Base-by-base conservation (phyloP, 805 yeast species). In the Monosporozyma solicola region DNA sequence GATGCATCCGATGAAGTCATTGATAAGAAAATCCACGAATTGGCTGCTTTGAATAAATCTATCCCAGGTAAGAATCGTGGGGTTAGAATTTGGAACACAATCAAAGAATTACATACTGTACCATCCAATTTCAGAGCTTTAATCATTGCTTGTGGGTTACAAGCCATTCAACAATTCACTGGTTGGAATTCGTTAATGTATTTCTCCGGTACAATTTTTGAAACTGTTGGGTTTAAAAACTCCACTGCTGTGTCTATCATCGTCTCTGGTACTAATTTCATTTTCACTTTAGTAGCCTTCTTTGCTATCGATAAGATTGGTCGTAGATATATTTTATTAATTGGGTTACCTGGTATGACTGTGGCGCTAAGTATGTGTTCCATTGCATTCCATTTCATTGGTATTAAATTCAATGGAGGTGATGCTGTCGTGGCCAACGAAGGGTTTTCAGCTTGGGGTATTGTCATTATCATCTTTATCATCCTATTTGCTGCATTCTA, bases 151-250 rank as follows among this genome's bases (percentile, higher is more conserved):
- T 90, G 97, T 74, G 96, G 95, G 35, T 73, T 92, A 59, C 98
- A 94, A 72, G 97, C 95, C 54, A 85, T 94, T 63, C 98, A 92
- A 74, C 99, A 92, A 72, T 89, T 92, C 62, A 86, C 96, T 16
- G 98, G 98, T 59, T 92, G 92, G 80, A 94, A 92, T 72, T 88
- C 97, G 6, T 78, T 92, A 62, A 87, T 92, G 96, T 92, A 94
- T 74, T 92, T 91, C 71, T 85, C 95, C 49, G 83, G 95, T 37
- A 91, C 97, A 1, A 85, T 94, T 59, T 94, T 94, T 65, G 84
- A 90, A 69, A 82, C 91, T 45, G 88, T 91, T 51, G 99, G 98
- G 2, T 92, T 91, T 67, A 64, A 80, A 56, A 82, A 91, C 67
- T 80, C 98, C 9, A 86, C 96, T n/a, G 96, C 97, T 1, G 97